Evolutionary conservation across 305 asterid genomes (phyloP), one percentile per base, ranked within the genome.

Genomic region (Ilex paraguariensis): DNA sequence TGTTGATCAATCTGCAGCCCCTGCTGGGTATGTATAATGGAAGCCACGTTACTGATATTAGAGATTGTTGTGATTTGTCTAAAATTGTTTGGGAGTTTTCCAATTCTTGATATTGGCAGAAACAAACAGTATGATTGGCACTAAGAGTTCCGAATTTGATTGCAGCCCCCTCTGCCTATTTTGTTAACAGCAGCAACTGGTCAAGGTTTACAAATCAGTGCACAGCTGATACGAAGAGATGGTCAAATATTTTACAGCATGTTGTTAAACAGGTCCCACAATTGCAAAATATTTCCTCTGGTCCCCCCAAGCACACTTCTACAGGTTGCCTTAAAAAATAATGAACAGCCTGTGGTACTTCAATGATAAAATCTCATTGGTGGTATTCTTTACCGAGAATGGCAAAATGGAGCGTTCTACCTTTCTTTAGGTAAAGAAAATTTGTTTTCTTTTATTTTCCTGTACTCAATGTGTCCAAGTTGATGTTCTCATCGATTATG

Each of bases 281-380:
- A 79, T 68, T 94, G 79, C 88, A 69, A 72, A 94, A 94, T 71
- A 30, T 85, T 28, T 81, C 97, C 57, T 90, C 96, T 54, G 91
- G 91, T 61, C 95, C 96, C n/a, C 8, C 87, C 98, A 42, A 94
- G 67, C 65, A 71, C 96, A 56, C 79, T 84, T 75, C 79, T 94
- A 74, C 99, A 94, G 85, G 85, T 94, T 68, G 99, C 99, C 63
- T 87, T 94, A 80, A 94, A 91, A 73, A 94, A 94, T 72, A 94
- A 82, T 73, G 98, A 94, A 82, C 99, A 94, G 71, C 99, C 98
- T 60, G 97, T n/a, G n/a, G 95, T 94, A 94, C 74, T 94, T 90
- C 81, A 86, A 45, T 33, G 99, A 94, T 78, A 84, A 76, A 71
- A 65, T 94, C 53, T 55, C 86, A 2, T 66, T 94, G 80, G 75